Evolutionary conservation across 2,329 filamentous ascomycete genomes (phyloP).

Genomic region (Macroventuria anomochaeta): DNA sequence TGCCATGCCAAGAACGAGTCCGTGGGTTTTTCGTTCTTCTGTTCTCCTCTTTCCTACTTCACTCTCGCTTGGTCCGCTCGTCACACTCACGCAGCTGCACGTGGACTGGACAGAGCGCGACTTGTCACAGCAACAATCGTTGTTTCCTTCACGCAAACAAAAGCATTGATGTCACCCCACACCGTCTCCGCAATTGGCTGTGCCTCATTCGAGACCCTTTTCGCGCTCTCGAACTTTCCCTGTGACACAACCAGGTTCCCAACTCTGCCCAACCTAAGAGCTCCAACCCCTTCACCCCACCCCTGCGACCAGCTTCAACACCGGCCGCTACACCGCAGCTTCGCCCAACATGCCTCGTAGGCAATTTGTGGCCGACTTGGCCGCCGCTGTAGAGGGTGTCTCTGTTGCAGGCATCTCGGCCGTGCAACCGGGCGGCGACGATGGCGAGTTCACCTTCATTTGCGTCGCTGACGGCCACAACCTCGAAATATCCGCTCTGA

Average conservation of each 20-base stretch:
- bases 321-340: constrained; percentile 1
- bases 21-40: neutral
- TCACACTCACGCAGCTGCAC: neutral
- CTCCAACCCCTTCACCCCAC: neutral
- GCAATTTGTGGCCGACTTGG: constrained; percentile 68
- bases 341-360: constrained; percentile 66
- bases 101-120: neutral
- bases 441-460: constrained; percentile 73
- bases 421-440: constrained; percentile 69
- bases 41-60: neutral
- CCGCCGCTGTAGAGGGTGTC: constrained; percentile 47
- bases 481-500: constrained; percentile 49
- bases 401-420: constrained; percentile 58
- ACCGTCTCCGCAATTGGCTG: neutral
- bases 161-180: constrained; percentile 13
- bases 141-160: constrained; percentile 4
- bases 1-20: constrained; percentile 21
- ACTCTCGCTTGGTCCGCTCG: neutral
- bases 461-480: constrained; percentile 40
- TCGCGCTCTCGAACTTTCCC: neutral
- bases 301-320: neutral
- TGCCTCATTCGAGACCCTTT: neutral
- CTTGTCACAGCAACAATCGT: neutral
- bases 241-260: neutral
- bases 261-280: constrained; percentile 1